Evolutionary conservation across 1,284 basidiomycete species (phyloP).

Genomic region (Microbotryum silenes-acaulis): DNA sequence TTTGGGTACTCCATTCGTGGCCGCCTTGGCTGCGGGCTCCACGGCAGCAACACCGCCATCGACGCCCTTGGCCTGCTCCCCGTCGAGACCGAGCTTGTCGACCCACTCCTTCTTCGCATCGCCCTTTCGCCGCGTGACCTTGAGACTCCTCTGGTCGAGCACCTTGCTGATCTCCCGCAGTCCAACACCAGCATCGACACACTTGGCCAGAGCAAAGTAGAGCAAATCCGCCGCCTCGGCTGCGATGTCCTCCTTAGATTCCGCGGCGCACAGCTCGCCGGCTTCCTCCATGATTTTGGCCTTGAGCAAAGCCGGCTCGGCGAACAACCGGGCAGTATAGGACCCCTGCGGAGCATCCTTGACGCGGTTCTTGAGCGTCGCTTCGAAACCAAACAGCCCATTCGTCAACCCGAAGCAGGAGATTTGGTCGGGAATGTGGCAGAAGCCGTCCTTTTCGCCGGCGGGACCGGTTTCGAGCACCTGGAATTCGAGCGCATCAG

Average conservation of each 20-base stretch:
- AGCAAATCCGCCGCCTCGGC: conserved; percentile 94
- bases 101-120: conserved; percentile 87
- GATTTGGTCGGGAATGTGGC: conserved; percentile 52
- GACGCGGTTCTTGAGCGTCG: conserved; percentile 65
- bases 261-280: conserved; percentile 83
- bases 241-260: conserved; percentile 73
- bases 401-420: conserved; percentile 72
- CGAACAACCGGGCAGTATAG: conserved; percentile 85
- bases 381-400: conserved; percentile 76
- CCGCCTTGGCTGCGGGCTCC: background rate
- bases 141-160: conserved; percentile 77
- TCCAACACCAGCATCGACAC: conserved; percentile 72
- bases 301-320: conserved; percentile 67
- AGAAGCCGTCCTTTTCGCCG: conserved; percentile 64
- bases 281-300: conserved; percentile 99
- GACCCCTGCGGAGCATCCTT: conserved; percentile 75
- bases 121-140: conserved; percentile 79
- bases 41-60: conserved; percentile 14
- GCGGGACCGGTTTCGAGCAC: conserved; percentile 74
- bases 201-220: conserved; percentile 86
- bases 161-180: conserved; percentile 78
- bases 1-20: conserved; percentile 39
- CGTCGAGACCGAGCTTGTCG: conserved; percentile 37
- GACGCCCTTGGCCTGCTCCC: conserved; percentile 35
- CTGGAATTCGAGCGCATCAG: conserved; percentile 82